These are phyloP conservation scores for baker's yeast (Saccharomyces cerevisiae) DNA, from an alignment of 805 yeast genomes.

Conservation along the genomic window DNA sequence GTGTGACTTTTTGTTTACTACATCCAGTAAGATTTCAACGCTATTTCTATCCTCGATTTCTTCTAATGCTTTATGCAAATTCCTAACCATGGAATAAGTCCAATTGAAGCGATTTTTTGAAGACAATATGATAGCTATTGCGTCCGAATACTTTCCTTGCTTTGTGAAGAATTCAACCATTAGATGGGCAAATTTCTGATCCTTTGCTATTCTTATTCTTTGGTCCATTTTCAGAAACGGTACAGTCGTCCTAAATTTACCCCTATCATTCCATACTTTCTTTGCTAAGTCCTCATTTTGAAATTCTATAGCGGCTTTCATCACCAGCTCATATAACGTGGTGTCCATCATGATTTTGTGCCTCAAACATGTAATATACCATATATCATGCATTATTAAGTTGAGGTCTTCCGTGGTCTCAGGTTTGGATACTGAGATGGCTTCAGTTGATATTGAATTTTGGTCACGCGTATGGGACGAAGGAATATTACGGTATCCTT, in stretches of 20 bases:
- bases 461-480: not conserved
- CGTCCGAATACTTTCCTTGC: constrained; percentile 56
- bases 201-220: constrained; percentile 23
- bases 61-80: constrained; percentile 34
- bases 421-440: not conserved
- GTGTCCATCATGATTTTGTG: constrained; percentile 37
- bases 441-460: not conserved
- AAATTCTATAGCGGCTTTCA: constrained; percentile 57
- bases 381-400: not conserved
- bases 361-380: constrained; percentile 17
- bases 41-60: constrained; percentile 37
- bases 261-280: constrained; percentile 71
- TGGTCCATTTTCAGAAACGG: constrained; percentile 49
- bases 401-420: not conserved
- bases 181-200: constrained; percentile 50
- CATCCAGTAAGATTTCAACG: constrained; percentile 24
- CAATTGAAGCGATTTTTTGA: constrained; percentile 65
- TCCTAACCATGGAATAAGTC: constrained; percentile 43
- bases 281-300: constrained; percentile 52
- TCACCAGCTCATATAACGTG: constrained; percentile 48
- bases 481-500: not conserved
- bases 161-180: constrained; percentile 56
- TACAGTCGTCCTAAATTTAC: constrained; percentile 51
- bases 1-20: constrained; percentile 27
- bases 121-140: constrained; percentile 56